Evolutionary conservation across 257 asterid species (phyloP).

Genomic region (Plectranthus barbatus): DNA sequence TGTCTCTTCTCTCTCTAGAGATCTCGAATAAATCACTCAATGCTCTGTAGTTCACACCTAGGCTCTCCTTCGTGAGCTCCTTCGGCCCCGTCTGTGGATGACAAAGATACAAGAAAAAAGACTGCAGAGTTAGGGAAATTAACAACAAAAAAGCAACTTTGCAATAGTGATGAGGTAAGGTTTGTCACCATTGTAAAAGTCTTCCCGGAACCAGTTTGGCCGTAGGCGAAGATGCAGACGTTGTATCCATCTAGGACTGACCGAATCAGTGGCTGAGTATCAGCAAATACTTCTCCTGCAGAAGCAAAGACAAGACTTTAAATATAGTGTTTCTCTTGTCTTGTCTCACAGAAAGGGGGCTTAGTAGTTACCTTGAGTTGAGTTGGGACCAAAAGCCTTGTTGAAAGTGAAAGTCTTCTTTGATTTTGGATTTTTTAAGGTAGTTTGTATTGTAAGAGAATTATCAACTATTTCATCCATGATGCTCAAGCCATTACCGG

Average conservation of each 20-base stretch:
- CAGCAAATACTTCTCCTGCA: constrained; percentile 42
- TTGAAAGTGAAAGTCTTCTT: constrained; percentile 44
- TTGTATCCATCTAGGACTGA: constrained; percentile 50
- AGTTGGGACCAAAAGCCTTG: constrained; percentile 40
- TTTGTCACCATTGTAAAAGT: constrained; percentile 33
- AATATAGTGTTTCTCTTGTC: neutral
- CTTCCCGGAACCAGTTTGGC: constrained; percentile 44
- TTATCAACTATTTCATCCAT: constrained; percentile 48
- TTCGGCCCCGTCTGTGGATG: constrained; percentile 44
- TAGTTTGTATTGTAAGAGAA: constrained; percentile 24
- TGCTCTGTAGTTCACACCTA: constrained; percentile 57
- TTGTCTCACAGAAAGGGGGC: neutral
- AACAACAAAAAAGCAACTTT: neutral
- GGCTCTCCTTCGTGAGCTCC: constrained; percentile 30
- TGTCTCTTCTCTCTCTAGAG: constrained; percentile 33
- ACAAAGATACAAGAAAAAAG: neutral
- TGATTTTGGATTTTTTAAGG: constrained; percentile 40
- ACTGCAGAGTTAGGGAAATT: neutral
- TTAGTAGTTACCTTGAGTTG: constrained; percentile 38
- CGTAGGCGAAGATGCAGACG: constrained; percentile 49
- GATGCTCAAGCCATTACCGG: constrained; percentile 24
- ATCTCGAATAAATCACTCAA: constrained; percentile 42
- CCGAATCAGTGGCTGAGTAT: constrained; percentile 41
- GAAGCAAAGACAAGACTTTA: neutral
- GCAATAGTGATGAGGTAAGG: neutral